Evolutionary conservation across 768 basidiomycete species (phyloP).

Genomic region (Mycena vulgaris): DNA sequence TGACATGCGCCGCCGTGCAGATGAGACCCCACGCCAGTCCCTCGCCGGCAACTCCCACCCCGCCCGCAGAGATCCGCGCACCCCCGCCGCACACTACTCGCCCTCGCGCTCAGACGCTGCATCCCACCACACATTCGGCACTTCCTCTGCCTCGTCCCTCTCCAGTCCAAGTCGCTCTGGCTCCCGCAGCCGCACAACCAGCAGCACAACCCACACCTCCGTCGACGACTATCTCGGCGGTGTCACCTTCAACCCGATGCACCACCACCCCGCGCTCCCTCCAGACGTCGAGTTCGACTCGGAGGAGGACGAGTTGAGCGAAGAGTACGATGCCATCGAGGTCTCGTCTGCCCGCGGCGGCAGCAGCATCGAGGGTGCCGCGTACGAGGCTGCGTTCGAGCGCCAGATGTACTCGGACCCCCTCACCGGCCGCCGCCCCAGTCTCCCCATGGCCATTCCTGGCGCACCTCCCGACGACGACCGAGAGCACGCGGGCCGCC

Average conservation of each 20-base stretch:
- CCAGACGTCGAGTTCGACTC: conserved; percentile 37
- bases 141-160: conserved; percentile 58
- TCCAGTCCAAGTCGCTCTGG: conserved; percentile 60
- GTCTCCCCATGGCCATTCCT: conserved; percentile 75
- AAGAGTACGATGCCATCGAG: conserved; percentile 34
- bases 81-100: conserved; percentile 33
- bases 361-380: conserved; percentile 40
- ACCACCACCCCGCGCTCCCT: conserved; percentile 28
- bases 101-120: conserved; percentile 55
- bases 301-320: conserved; percentile 37
- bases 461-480: conserved; percentile 47
- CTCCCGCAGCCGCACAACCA: conserved; percentile 53
- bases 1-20: conserved; percentile 51
- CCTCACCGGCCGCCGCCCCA: conserved; percentile 60
- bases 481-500: no score
- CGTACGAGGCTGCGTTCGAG: conserved; percentile 45
- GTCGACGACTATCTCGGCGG: conserved; percentile 43
- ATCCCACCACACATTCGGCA: conserved; percentile 67
- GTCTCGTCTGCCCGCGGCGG: conserved; percentile 32
- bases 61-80: conserved; percentile 39
- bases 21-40: conserved; percentile 68
- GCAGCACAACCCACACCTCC: conserved; percentile 46
- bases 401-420: conserved; percentile 37
- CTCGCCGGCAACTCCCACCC: conserved; percentile 59
- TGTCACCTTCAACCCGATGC: conserved; percentile 34